Base-by-base conservation (phyloP, 1,284 basidiomycete genomes). In the Athelia psychrophila region DNA sequence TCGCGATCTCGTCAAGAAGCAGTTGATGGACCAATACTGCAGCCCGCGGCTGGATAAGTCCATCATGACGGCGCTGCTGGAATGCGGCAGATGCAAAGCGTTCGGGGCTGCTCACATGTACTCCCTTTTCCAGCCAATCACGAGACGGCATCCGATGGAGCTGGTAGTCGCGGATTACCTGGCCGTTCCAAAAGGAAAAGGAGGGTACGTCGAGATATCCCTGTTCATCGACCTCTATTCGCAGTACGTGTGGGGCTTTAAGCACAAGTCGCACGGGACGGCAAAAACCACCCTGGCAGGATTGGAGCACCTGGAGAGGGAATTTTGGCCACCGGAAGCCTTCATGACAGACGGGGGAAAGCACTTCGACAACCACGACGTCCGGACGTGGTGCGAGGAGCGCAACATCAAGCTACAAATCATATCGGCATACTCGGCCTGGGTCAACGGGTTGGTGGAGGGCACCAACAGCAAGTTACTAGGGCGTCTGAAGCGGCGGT, bases 101-200 rank as follows among this genome's bases (percentile, higher is more conserved):
- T 53, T 53, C 9, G 33, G 52, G 0, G 2, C 22, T 0, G 1
- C 10, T 0, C 52, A 53, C 18, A 8, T 53, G 0, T 10, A 10
- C 19, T 10, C n/a, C 10, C n/a, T 35, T 10, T 35, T 35, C 10
- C 12, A 35, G n/a, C 33, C 33, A 12, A 35, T 35, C 33, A 35
- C 33, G 10, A 10, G 33, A n/a, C n/a, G 33, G n/a, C 66, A 65
- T 48, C 71, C 71, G 2, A 70, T 72, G 49, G 60, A 71, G 32
- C 59, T 73, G 9, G 25, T 73, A 10, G 67, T 67, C 1, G 63
- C 12, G 10, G 33, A 35, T 35, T 67, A 67, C 32, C 56, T 73
- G 3, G 63, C 65, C 0, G 53, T 72, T 49, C 67, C 68, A 15
- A 51, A 49, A 20, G 71, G 68, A 2, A 68, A 64, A 36, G 67